A percentile compares a stretch with the other conserved stretches of the same genome.
phyloP scores from a whole-genome alignment of 139 green algal species.

The Tetratostichococcus sp. region DNA sequence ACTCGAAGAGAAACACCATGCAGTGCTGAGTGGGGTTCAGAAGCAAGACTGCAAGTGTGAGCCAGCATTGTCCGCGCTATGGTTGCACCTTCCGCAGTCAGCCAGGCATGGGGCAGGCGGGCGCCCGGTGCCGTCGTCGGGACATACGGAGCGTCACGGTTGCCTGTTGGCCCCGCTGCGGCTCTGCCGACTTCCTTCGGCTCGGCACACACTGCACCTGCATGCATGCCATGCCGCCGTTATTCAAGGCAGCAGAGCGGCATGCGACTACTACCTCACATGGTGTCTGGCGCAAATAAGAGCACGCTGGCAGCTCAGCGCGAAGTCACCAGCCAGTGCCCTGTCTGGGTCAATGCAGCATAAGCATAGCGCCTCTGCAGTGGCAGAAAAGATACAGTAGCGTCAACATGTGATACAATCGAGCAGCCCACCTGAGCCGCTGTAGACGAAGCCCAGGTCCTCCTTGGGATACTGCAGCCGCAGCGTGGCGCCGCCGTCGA shows the following conservation, averaged over 20 bases:
- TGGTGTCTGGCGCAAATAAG: too few relatives aligned
- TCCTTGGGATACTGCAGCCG: conserved; percentile 87
- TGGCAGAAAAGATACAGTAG: too few relatives aligned
- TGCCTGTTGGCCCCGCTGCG: not conserved
- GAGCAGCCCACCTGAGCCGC: not conserved
- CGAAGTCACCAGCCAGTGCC: too few relatives aligned
- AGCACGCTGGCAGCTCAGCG: too few relatives aligned
- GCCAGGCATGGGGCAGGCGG: conserved; percentile 56
- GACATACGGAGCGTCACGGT: conserved; percentile 29
- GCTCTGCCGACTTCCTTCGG: not conserved
- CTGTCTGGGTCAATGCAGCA: too few relatives aligned
- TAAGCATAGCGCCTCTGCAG: too few relatives aligned
- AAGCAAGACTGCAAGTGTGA: too few relatives aligned
- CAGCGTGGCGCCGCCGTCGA: conserved; percentile 65
- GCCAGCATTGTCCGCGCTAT: not conserved
- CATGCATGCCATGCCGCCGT: not conserved
- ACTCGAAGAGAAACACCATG: too few relatives aligned
- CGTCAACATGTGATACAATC: not conserved
- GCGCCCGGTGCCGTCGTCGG: conserved; percentile 43
- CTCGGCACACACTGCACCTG: not conserved
- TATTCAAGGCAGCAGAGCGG: too few relatives aligned
- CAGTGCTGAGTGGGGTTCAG: too few relatives aligned
- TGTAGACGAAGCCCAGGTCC: conserved; percentile 86
- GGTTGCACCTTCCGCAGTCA: too few relatives aligned
- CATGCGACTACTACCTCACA: too few relatives aligned